Percentiles rank a stretch among this genome's conserved stretches.
Conservation (phyloP, 2,329 filamentous ascomycete genomes). For the Aureobasidium sp. region DNA sequence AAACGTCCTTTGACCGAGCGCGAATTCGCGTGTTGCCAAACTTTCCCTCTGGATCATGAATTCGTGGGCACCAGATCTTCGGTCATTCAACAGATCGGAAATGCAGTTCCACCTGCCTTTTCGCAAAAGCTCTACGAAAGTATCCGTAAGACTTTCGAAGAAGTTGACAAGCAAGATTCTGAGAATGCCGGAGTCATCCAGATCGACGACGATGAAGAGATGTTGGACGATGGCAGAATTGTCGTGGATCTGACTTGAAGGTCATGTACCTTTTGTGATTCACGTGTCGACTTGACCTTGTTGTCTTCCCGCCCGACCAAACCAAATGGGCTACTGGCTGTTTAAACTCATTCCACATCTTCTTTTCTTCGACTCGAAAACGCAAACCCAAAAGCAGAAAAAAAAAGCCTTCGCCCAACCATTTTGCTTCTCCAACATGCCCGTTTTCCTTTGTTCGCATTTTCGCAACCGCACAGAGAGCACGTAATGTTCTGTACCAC, state of each 20-base stretch:
- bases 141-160: slow-evolving; percentile 11
- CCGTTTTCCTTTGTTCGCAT: not conserved
- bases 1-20: slow-evolving; percentile 56
- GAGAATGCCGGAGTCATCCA: not conserved
- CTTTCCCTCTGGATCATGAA: slow-evolving; percentile 56
- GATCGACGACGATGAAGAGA: not conserved
- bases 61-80: slow-evolving; percentile 43
- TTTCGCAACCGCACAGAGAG: not conserved
- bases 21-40: slow-evolving; percentile 63
- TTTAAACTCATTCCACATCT: not conserved
- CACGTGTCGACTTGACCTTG: not conserved
- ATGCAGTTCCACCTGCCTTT: slow-evolving; percentile 62
- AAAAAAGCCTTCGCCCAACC: not conserved
- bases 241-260: not conserved
- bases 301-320: no score
- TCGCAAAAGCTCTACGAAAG: slow-evolving; percentile 13
- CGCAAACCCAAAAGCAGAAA: not conserved
- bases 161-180: not conserved
- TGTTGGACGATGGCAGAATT: not conserved
- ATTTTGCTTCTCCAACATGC: not conserved
- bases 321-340: not conserved
- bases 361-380: not conserved
- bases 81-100: slow-evolving; percentile 62
- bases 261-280: not conserved
- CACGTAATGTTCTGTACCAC: no score